phyloP scores from a whole-genome alignment of 164 flowering plant genomes.

The Magnolia officinalis region DNA sequence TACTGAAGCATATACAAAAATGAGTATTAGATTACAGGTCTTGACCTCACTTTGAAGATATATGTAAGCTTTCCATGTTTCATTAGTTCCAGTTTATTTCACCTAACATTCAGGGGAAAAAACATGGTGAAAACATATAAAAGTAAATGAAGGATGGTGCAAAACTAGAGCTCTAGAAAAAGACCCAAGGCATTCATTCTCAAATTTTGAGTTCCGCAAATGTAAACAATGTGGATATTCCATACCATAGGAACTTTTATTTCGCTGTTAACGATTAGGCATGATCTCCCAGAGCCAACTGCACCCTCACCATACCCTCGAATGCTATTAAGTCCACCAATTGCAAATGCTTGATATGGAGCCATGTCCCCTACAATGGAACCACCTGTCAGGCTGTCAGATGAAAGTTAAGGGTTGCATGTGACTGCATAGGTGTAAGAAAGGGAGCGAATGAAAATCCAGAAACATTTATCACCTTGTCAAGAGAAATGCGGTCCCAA shows the following conservation, averaged over 20 bases:
- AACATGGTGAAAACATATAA: neutral
- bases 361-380: conserved; percentile 98
- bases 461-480: conserved; percentile 44
- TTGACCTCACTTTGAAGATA: neutral
- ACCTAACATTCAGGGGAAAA: neutral
- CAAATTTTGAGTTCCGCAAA: neutral
- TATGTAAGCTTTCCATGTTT: neutral
- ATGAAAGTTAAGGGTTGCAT: conserved; percentile 16
- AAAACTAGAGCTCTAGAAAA: too few species aligned
- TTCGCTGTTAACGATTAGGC: conserved; percentile 78
- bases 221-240: neutral
- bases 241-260: conserved; percentile 80
- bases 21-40: too few species aligned
- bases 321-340: conserved; percentile 85
- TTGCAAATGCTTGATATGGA: conserved; percentile 92
- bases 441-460: neutral
- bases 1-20: too few species aligned
- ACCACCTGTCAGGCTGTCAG: conserved; percentile 83
- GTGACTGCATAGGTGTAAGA: neutral
- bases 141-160: neutral
- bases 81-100: conserved; percentile 2
- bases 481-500: conserved; percentile 81
- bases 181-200: neutral
- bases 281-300: conserved; percentile 87
- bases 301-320: conserved; percentile 98